Conservation (phyloP, 2,329 filamentous ascomycete species). For the Leptodontidium sp. region DNA sequence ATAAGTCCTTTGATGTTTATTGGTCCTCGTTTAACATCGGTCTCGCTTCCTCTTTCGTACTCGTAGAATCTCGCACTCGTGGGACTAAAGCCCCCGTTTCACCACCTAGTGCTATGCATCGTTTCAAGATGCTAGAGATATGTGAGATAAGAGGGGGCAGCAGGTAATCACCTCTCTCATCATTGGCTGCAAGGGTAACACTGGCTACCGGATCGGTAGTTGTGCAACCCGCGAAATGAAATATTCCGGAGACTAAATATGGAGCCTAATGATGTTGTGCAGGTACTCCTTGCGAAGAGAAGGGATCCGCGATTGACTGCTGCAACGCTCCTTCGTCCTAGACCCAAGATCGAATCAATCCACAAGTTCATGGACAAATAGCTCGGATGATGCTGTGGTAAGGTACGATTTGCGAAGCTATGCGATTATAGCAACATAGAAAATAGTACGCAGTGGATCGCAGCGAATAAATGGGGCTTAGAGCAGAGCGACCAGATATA, state of each 20-base stretch:
- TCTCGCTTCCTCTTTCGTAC: background rate
- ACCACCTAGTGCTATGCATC: background rate
- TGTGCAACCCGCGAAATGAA: conserved; percentile 2
- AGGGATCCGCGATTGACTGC: background rate
- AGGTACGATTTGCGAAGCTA: background rate
- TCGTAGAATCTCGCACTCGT: conserved; percentile 5
- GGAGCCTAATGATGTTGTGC: background rate
- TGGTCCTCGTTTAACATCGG: background rate
- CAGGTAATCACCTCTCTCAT: background rate
- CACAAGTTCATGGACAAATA: background rate
- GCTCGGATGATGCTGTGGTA: background rate
- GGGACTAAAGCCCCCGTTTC: background rate
- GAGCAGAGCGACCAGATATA: background rate
- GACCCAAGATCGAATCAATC: background rate
- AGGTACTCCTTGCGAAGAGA: background rate
- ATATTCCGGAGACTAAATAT: conserved; percentile 1
- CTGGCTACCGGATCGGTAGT: background rate
- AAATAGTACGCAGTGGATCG: background rate
- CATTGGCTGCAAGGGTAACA: background rate
- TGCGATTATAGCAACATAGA: background rate
- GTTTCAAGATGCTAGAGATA: background rate
- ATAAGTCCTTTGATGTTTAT: background rate
- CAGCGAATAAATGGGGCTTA: background rate
- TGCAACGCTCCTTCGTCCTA: background rate
- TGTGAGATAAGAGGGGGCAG: background rate